Evolutionary conservation across 192 early-diverging fungal species (phyloP), one percentile per base, ranked within the genome.

Genomic region (Chytriomyces hyalinus): DNA sequence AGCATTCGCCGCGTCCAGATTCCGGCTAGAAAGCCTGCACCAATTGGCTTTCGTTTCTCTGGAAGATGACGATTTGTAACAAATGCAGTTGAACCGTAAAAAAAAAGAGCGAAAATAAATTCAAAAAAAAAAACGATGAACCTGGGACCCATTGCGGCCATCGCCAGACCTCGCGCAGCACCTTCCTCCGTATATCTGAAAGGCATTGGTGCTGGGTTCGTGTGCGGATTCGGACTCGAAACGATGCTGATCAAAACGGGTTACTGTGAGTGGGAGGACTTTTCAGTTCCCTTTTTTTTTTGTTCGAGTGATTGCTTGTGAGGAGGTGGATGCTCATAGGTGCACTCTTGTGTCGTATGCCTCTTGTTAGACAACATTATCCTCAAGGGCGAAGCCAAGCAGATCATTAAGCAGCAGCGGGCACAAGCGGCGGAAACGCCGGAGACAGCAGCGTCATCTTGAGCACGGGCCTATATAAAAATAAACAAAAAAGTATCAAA

Each of bases 301-400:
- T 57, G 53, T 13, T 20, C 4, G 3, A 26, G 20, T 53, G 62
- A 24, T 64, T 36, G 36, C 36, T 36, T 36, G 36, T 36, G 36
- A 36, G 36, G 36, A 36, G 36, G 36, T 36, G 36, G 36, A 36
- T 36, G 36, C 36, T 36, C 36, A 36, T 36, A 36, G 1, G 36
- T 36, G 36, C 1, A 36, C 36, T 36, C 3, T 36, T 36, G 36
- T 2, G 36, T 36, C 36, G 36, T 36, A 36, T 4, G 36, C 36
- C 36, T 36, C 4, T 36, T 36, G 36, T 36, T 50, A 70, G 68
- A 70, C 47, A 65, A 51, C 46, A 75, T 75, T 36, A 75, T 75
- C 36, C 73, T 75, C 60, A 60, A 62, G 48, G 8, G 44, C n/a
- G 73, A 75, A 50, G 73, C 73, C 48, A 75, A 75, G 63, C 28